These are phyloP conservation scores for Orbilia quercus DNA, from an alignment of 2,329 filamentous ascomycete genomes.

Conservation along the genomic window DNA sequence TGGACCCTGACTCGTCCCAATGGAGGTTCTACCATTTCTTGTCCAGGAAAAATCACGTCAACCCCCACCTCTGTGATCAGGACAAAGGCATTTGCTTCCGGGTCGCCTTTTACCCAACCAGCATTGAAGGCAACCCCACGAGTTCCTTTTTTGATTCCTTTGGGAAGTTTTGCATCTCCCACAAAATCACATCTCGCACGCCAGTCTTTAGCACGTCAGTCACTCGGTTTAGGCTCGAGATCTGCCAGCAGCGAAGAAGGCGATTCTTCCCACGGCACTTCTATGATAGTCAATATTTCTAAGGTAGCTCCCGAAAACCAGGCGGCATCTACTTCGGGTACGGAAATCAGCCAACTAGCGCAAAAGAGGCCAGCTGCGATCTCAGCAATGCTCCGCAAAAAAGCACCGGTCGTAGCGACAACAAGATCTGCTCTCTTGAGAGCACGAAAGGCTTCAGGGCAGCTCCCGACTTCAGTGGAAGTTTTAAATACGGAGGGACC, in stretches of 20 bases:
- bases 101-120: constrained; percentile 32
- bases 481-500: background rate
- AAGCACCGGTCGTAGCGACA: constrained; percentile 35
- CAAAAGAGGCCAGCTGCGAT: background rate
- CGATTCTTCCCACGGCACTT: background rate
- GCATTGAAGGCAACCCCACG: constrained; percentile 16
- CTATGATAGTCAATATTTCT: constrained; percentile 26
- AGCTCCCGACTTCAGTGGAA: background rate
- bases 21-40: background rate
- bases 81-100: constrained; percentile 10
- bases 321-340: background rate
- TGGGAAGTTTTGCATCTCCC: constrained; percentile 38
- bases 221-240: constrained; percentile 8
- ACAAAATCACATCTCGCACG: constrained; percentile 40
- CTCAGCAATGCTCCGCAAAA: constrained; percentile 28
- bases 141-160: background rate
- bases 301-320: constrained; percentile 8
- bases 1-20: background rate
- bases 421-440: constrained; percentile 34
- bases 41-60: background rate
- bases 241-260: constrained; percentile 4
- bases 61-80: constrained; percentile 17
- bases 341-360: background rate
- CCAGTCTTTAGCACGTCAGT: constrained; percentile 17
- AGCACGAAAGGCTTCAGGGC: constrained; percentile 37